Base-by-base conservation (phyloP, 2,329 filamentous ascomycete genomes). In the Intubia oerlemansii region DNA sequence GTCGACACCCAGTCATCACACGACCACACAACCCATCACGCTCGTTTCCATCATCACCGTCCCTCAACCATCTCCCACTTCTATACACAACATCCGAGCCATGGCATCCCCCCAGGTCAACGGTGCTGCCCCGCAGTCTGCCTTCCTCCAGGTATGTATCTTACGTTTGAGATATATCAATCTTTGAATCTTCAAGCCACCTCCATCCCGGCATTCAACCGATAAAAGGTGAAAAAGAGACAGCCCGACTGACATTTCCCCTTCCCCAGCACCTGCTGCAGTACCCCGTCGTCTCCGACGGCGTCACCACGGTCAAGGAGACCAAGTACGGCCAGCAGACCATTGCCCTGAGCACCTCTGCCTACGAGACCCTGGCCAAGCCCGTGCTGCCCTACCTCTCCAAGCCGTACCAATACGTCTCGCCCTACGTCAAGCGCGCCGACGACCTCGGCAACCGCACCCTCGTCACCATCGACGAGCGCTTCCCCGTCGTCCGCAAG, bases 271-370 rank as follows among this genome's bases (percentile, higher is more conserved):
- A 93, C 48, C 62, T 93, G 37, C 62, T 71, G 41, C 74, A 73
- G 39, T 92, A 91, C 53, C 85, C 85, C 23, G 53, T 90, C 39
- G 66, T 93, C 46, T 68, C 67, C 45, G 81, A 91, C 50, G 58
- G 71, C 44, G 68, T 92, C 51, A 57, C 66, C 35, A 71, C 68
- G 45, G 74, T 90, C 64, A 79, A 82, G 53, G 58, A 66, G 45
- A 80, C 85, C 54, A 73, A 79, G 28, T 74, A 79, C 46, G 84
- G 79, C 45, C 73, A 81, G 49, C 82, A 74, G 54, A 84, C 81
- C 24, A 57, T 93, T 46, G 62, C 76, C 42, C 53, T 88, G 37
- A 66, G 74, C 48, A 66, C 77, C 46, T 66, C 70, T 35, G 72
- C 73, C 42, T 91, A 84, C 59, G 57, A 69, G 45, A 70, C 65